Base-by-base conservation (phyloP, 1,139 yeast species). In the Hansenula sp. region DNA sequence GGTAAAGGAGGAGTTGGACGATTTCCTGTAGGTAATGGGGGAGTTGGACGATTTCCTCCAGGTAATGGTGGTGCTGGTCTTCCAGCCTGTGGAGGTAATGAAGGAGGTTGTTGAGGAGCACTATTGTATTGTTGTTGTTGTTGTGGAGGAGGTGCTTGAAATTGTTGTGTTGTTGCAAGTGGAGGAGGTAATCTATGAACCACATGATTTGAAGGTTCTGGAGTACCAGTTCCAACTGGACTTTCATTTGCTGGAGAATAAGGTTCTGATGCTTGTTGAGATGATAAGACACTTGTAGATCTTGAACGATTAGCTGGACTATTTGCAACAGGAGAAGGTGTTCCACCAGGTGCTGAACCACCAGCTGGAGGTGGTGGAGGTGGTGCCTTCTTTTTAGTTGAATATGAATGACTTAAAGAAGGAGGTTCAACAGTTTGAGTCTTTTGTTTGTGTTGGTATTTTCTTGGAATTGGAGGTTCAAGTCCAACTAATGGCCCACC, bases 401-500 rank as follows among this genome's bases (percentile, higher is more conserved):
- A 46, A 18, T 33, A 28, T 8, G 33, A 14, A 27, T n/a, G 11
- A 11, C 8, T 16, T 17, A 25, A n/a, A 14, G 29, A 21, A n/a
- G 25, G 8, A 6, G 30, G 16, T 22, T n/a, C 12, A 18, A 21
- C 17, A 20, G 27, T 24, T 24, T 32, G 34, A 17, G 12, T 13
- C 8, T 21, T 32, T 25, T 22, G 29, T 13, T 18, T 17, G 13
- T 35, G 37, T 44, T 71, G 73, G 45, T 68, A 73, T 51, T 74
- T 73, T 44, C 92, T 67, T 2, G 95, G 95, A 42, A 86, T 69
- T 17, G 95, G 95, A 2, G 95, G 95, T 55, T 86, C 95, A 34
- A 85, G 62, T 0, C 95, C 95, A 28, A 84, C 94, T 52, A 86
- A 66, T 2, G 92, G 92, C 1, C 95, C 94, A 22, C 95, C 95